Evolutionary conservation across 2,329 filamentous ascomycete genomes (phyloP).

Genomic region (Gnomoniopsis sp.): DNA sequence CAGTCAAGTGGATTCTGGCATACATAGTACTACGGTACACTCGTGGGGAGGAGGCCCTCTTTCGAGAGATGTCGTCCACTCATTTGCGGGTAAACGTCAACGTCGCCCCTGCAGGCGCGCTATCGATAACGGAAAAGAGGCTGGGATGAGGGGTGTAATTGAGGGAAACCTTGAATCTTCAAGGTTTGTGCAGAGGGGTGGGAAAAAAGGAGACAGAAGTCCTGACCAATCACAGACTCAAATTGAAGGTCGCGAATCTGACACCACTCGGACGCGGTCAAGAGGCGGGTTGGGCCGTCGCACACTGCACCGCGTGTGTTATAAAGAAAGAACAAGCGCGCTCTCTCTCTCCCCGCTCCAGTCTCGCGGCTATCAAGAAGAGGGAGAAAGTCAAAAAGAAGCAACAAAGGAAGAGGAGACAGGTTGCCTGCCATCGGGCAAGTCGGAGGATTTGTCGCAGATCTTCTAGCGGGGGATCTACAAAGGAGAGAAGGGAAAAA

Average conservation of each 20-base stretch:
- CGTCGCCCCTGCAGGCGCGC: neutral
- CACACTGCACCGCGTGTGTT: neutral
- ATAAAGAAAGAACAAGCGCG: neutral
- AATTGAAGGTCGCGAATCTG: constrained; percentile 5
- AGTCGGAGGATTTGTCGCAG: too few relatives aligned
- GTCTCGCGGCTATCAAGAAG: too few relatives aligned
- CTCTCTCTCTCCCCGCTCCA: neutral
- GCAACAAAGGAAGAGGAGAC: too few relatives aligned
- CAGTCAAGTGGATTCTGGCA: constrained; percentile 10
- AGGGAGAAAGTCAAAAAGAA: too few relatives aligned
- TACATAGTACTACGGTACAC: too few relatives aligned
- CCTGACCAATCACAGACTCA: neutral
- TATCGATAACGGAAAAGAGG: neutral
- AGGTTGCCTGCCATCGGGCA: too few relatives aligned
- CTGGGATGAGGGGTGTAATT: too few relatives aligned
- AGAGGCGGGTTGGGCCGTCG: neutral
- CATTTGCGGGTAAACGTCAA: neutral
- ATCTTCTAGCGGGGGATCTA: too few relatives aligned
- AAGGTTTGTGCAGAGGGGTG: neutral
- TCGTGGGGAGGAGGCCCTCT: constrained; percentile 2
- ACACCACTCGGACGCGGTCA: constrained; percentile 13
- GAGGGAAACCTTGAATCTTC: neutral
- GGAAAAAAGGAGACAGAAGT: neutral
- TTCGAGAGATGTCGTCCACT: neutral
- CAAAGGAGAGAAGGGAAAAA: too few relatives aligned